Conservation (phyloP, 2,329 filamentous ascomycete genomes). For the Colletotrichum agaves region DNA sequence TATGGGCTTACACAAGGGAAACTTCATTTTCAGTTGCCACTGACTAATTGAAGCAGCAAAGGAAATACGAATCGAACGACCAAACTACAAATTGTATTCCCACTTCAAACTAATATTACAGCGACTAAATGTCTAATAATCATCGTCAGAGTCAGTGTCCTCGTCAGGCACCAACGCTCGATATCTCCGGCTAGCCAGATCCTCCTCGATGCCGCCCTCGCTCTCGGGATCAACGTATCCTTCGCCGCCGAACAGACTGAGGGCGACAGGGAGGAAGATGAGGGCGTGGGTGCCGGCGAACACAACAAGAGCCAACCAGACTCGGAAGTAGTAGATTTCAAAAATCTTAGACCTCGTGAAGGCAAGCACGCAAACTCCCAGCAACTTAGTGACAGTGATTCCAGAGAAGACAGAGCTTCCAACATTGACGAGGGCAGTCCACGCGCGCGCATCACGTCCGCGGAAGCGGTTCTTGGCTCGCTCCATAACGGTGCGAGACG, state of each 20-base stretch:
- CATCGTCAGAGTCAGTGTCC: conserved; percentile 78
- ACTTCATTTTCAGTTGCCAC: too few relatives aligned
- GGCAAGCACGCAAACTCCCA: conserved; percentile 90
- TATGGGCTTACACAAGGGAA: too few relatives aligned
- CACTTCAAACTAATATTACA: conserved; percentile 11
- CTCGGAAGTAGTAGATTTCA: conserved; percentile 98
- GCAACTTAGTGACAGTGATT: conserved; percentile 94
- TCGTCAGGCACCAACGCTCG: conserved; percentile 82
- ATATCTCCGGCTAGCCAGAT: conserved; percentile 82
- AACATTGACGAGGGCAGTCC: conserved; percentile 94
- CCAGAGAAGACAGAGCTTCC: conserved; percentile 95
- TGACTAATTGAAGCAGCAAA: too few relatives aligned
- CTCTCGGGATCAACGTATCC: conserved; percentile 90
- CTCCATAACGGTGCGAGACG: conserved; percentile 83
- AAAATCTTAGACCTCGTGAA: conserved; percentile 99
- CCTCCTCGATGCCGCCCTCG: conserved; percentile 89
- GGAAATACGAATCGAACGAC: not conserved
- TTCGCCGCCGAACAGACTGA: conserved; percentile 86
- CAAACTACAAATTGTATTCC: conserved; percentile 23
- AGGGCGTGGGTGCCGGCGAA: conserved; percentile 91
- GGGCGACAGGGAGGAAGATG: conserved; percentile 88
- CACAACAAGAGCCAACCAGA: conserved; percentile 91
- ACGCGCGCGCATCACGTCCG: conserved; percentile 85
- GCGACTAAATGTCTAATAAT: conserved; percentile 49
- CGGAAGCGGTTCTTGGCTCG: conserved; percentile 81